Evolutionary conservation across 2,329 filamentous ascomycete genomes (phyloP), one percentile per base, ranked within the genome.

Genomic region (Pseudophaeomoniella oleicola): DNA sequence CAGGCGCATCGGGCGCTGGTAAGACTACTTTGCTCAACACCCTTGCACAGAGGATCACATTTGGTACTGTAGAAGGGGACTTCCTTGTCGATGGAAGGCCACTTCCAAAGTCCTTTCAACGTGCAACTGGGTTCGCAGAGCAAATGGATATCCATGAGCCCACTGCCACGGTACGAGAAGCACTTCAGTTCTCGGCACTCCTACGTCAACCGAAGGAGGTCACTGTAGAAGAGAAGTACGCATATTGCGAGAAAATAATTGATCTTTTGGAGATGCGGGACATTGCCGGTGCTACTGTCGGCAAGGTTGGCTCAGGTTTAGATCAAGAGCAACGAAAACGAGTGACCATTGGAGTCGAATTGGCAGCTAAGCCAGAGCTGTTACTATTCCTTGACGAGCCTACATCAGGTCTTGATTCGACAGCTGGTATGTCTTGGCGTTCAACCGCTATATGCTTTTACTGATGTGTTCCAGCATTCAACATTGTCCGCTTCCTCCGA

Each of bases 391-490:
- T 77, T 0, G 74, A 78, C 39, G 73, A 78, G 43, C 73, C 73
- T 1, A 78, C 73, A 0, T 75, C 69, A 0, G 74, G 75, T 13
- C 62, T 85, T 0, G 80, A 85, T 44, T 77, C 75, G 2, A 70
- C 78, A 37, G 76, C 78, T 4, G n/a, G n/a, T n/a, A n/a, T n/a
- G n/a, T n/a, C n/a, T n/a, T n/a, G n/a, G 70, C 81, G 2, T n/a
- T n/a, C n/a, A n/a, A 94, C 33, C 87, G 94, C 49, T 94, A 55
- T 87, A 87, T 11, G 94, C 86, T 2, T 92, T 85, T 30, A 87
- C 87, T 62, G 72, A 94, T 4, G 87, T 94, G 55, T 83, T 76
- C 42, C 86, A 94, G 57, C 90, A 82, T 3, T 87, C 85, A 1
- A 75, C 44, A 77, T 78, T 42, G 63, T 75, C 2, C 64, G 71